Base-by-base conservation (phyloP, 2,329 filamentous ascomycete species). In the Eutypa lata region DNA sequence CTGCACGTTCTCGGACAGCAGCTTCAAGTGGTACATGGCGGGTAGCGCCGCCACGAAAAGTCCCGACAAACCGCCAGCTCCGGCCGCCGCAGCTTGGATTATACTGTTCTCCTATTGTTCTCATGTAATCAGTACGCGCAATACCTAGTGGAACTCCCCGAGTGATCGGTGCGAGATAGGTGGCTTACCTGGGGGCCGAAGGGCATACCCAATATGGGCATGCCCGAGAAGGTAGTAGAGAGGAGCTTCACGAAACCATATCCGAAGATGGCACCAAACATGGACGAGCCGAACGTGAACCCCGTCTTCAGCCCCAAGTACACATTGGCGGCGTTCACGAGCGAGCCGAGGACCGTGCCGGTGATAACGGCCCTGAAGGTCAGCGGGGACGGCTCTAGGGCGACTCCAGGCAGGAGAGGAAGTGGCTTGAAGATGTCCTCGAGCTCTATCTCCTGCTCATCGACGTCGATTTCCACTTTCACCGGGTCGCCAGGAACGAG, bases 241-340 rank as follows among this genome's bases (percentile, higher is more conserved):
- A 72, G 67, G 31, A 75, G 69, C 62, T 80, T 82, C 59, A 82
- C 67, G 51, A 83, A 73, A 24, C 77, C 79, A 53, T 81, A 83
- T 53, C 80, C 80, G 53, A 81, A 76, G 56, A 83, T 81, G 48
- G 79, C 76, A 4, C 74, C 74, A 49, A 76, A 75, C 61, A 77
- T 71, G 53, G 68, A 70, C 18, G 73, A 72, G 18, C 65, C 63
- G 54, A 76, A 76, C n/a, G 71, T 75, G 61, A 74, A 76, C 14
- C 71, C 71, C 35, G 75, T 76, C 59, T 76, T 76, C 43, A 77
- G 67, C 55, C 74, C 74, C 24, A 83, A 74, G 59, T 83, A 84
- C 56, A 83, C 68, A 64, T 83, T 83, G 45, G 79, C 82, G 10
- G 79, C 78, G 61, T 80, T 81, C 52, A 83, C 79, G 10, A 83